These are phyloP conservation scores for Gossypium turneri DNA, from an alignment of 345 rosid genomes.

Conservation along the genomic window DNA sequence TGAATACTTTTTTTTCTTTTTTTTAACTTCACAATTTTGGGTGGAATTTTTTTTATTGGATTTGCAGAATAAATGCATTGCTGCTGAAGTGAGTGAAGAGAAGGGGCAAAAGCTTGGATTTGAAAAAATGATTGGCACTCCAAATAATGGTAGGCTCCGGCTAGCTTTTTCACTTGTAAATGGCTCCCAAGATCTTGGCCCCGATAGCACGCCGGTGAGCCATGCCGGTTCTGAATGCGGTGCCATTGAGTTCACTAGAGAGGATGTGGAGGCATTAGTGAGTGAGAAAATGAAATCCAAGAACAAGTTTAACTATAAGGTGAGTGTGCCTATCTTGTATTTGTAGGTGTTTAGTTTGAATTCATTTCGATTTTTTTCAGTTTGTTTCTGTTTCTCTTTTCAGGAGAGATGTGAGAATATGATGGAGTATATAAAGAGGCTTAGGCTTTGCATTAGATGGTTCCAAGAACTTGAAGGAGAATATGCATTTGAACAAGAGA, in stretches of 20 bases:
- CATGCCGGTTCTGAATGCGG: slow-evolving; percentile 57
- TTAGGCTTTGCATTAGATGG: slow-evolving; percentile 93
- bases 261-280: slow-evolving; percentile 58
- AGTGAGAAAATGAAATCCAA: slow-evolving; percentile 53
- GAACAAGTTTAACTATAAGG: slow-evolving; percentile 87
- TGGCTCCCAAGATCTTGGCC: slow-evolving; percentile 56
- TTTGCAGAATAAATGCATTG: slow-evolving; percentile 24
- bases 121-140: slow-evolving; percentile 47
- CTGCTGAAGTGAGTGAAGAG: slow-evolving; percentile 26
- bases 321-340: slow-evolving; percentile 18
- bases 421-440: slow-evolving; percentile 85
- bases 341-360: slow-evolving; percentile 8
- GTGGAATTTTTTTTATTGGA: neutral
- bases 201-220: slow-evolving; percentile 49
- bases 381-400: slow-evolving; percentile 24
- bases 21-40: neutral
- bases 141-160: slow-evolving; percentile 47
- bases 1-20: neutral
- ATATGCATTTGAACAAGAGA: slow-evolving; percentile 77
- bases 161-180: slow-evolving; percentile 45
- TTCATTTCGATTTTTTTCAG: neutral
- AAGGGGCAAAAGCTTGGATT: slow-evolving; percentile 14
- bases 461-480: slow-evolving; percentile 85
- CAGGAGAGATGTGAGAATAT: slow-evolving; percentile 97
- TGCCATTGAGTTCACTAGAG: slow-evolving; percentile 55